Percentiles rank a stretch among this genome's conserved stretches.
Conservation (phyloP, 768 basidiomycete genomes). For the Lactifluus piperatus region DNA sequence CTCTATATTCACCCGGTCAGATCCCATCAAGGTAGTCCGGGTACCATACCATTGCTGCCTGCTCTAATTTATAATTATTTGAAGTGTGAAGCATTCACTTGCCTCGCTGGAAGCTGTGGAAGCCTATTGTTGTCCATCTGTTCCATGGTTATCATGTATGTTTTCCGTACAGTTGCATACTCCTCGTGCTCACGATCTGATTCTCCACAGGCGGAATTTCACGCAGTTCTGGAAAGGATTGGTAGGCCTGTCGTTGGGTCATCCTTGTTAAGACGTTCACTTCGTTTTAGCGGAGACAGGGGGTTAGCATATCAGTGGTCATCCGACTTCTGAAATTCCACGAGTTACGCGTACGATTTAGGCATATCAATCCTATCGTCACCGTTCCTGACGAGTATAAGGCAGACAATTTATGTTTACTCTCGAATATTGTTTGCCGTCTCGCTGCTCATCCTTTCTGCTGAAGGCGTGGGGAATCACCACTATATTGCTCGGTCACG, state of each 20-base stretch:
- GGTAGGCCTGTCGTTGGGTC: slow-evolving; percentile 31
- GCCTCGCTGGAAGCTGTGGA: slow-evolving; percentile 59
- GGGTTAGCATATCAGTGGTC: slow-evolving; percentile 53
- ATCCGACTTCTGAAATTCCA: slow-evolving; percentile 69
- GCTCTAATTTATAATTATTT: slow-evolving; percentile 1
- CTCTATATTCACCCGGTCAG: slow-evolving; percentile 49
- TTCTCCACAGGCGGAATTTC: slow-evolving; percentile 45
- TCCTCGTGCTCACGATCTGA: slow-evolving; percentile 4
- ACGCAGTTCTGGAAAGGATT: slow-evolving; percentile 51
- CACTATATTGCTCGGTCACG: slow-evolving; percentile 54
- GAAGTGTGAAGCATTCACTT: slow-evolving; percentile 61
- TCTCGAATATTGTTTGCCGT: slow-evolving; percentile 65
- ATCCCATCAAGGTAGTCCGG: slow-evolving; percentile 45
- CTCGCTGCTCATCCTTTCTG: slow-evolving; percentile 56
- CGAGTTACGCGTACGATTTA: slow-evolving; percentile 61
- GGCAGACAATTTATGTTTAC: slow-evolving; percentile 55
- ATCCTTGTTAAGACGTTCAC: not conserved
- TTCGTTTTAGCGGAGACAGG: slow-evolving; percentile 40
- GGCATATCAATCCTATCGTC: not conserved
- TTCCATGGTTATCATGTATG: slow-evolving; percentile 63
- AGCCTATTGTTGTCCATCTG: slow-evolving; percentile 60
- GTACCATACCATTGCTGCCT: not conserved
- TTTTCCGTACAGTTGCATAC: slow-evolving; percentile 9
- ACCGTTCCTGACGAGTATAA: not conserved
- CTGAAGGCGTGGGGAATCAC: slow-evolving; percentile 56